Percentiles rank a stretch among this genome's conserved stretches.
Evolutionary conservation across 2,329 filamentous ascomycete genomes (phyloP).

Genomic region (Diaporthe ilicicola): DNA sequence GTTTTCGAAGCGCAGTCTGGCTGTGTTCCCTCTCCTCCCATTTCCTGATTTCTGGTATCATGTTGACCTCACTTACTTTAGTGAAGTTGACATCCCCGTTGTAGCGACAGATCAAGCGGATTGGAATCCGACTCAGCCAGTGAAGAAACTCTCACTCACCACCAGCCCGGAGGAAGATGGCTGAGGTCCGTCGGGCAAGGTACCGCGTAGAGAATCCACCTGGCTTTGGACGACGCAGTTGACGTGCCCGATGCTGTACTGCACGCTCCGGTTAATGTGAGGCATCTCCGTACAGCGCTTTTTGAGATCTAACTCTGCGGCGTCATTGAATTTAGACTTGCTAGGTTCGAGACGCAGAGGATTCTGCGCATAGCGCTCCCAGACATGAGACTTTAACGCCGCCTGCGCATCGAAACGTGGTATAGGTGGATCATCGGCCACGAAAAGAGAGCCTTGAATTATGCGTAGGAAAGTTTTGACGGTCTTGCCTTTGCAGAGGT

Average conservation of each 20-base stretch:
- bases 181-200: too few relatives aligned
- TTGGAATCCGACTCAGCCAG: not conserved
- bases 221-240: not conserved
- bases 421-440: not conserved
- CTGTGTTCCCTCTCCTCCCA: not conserved
- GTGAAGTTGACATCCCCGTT: not conserved
- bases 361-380: not conserved
- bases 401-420: too few relatives aligned
- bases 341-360: not conserved
- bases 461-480: not conserved
- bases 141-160: not conserved
- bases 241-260: not conserved
- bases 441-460: not conserved
- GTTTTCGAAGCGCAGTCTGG: not conserved
- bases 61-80: not conserved
- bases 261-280: not conserved
- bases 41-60: not conserved
- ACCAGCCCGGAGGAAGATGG: not conserved
- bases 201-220: not conserved
- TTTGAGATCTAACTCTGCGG: too few relatives aligned
- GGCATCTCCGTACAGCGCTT: too few relatives aligned
- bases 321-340: too few relatives aligned
- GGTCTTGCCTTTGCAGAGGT: too few relatives aligned
- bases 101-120: not conserved
- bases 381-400: not conserved